Evolutionary conservation across 768 basidiomycete species (phyloP), one percentile per base, ranked within the genome.

Genomic region (Leccinellum albellum): DNA sequence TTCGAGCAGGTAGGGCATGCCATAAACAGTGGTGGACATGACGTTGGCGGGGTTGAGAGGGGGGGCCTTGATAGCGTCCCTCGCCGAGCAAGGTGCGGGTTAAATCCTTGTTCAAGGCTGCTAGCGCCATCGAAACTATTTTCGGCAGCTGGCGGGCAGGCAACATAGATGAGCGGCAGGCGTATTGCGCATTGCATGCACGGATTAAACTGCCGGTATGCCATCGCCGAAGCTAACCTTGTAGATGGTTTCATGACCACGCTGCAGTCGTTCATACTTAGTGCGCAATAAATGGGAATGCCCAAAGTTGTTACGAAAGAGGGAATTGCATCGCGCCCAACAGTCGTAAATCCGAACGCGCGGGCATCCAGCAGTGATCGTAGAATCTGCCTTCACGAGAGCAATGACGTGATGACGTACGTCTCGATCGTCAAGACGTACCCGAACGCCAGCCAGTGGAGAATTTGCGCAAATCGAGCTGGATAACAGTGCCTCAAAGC

Each of bases 1-100:
- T 65, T 86, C 83, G 55, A 89, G 81, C 62, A 87, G 79, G 69
- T 74, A 81, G 37, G 85, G 82, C 63, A 86, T 73, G 55, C 81
- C 82, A 58, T 81, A 84, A 54, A 73, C 75, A 42, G 40, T 42
- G 14, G 78, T 76, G 40, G 65, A 58, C 67, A 66, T 70, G 61
- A 46, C 35, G 63, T 42, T 42, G 40, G 20, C 20, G 40, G n/a
- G 40, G 55, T 44, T 44, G 42, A 23, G 23, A 40, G 35, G 8
- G 28, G 26, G 50, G 51, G 45, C 7, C 51, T 42, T 28, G 20
- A 31, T 44, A 24, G 48, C 51, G 20, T 42, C 48, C 55, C 50
- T 40, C 23, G 20, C 12, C 6, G 9, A 13, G 40, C 40, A 29
- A 58, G 28, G 5, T n/a, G 55, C 50, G 51, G 51, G 12, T 56